phyloP scores from a whole-genome alignment of 805 yeast species.

The Starmerella vaccinii region DNA sequence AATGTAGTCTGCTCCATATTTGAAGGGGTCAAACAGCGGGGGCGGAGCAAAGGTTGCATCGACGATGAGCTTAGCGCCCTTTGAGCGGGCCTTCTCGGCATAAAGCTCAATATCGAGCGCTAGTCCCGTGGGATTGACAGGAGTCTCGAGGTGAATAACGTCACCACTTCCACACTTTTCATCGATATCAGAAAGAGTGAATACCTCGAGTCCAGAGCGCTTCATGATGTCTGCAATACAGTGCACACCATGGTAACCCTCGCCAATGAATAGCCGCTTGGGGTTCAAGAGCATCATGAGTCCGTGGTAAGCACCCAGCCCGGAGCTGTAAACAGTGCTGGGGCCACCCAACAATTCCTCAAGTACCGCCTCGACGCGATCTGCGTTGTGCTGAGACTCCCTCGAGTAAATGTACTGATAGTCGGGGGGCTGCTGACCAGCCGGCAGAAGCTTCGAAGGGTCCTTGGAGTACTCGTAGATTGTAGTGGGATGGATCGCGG shows the following conservation, averaged over 20 bases:
- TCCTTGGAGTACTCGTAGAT: constrained; percentile 53
- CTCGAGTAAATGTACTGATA: constrained; percentile 48
- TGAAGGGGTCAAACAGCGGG: constrained; percentile 71
- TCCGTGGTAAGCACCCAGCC: constrained; percentile 71
- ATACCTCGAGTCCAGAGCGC: constrained; percentile 36
- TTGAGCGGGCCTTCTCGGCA: constrained; percentile 54
- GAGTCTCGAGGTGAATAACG: constrained; percentile 57
- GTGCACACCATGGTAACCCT: constrained; percentile 76
- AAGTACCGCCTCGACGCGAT: constrained; percentile 55
- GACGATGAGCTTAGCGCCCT: constrained; percentile 64
- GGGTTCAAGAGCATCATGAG: constrained; percentile 63
- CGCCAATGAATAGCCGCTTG: constrained; percentile 58
- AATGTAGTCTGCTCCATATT: constrained; percentile 76
- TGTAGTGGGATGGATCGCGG: constrained; percentile 75
- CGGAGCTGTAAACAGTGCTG: constrained; percentile 62
- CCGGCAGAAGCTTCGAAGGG: neutral
- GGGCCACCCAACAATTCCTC: constrained; percentile 51
- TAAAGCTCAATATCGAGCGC: constrained; percentile 50
- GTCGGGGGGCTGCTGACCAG: constrained; percentile 21
- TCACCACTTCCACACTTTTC: constrained; percentile 55
- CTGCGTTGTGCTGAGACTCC: constrained; percentile 58
- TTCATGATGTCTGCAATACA: constrained; percentile 53
- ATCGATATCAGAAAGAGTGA: constrained; percentile 27
- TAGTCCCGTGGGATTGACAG: constrained; percentile 73
- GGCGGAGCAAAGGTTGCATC: constrained; percentile 94